A percentile compares a stretch with the other conserved stretches of the same genome.
Evolutionary conservation across 2,329 filamentous ascomycete species (phyloP).

Genomic region (Bipolaris victoriae): DNA sequence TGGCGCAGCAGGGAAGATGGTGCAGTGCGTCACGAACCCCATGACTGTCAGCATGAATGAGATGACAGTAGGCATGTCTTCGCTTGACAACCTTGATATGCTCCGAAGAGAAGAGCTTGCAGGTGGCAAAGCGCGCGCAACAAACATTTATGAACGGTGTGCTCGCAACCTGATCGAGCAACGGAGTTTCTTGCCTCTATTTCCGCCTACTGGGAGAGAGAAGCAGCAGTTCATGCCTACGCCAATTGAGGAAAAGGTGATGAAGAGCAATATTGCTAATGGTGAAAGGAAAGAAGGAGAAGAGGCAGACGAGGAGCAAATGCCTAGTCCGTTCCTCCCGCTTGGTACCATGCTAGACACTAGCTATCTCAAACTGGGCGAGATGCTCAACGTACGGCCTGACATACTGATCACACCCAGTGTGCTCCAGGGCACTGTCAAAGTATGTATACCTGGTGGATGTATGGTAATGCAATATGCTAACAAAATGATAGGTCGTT

Average conservation of each 20-base stretch:
- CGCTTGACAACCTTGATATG: constrained; percentile 84
- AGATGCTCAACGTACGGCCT: constrained; percentile 85
- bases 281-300: constrained; percentile 38
- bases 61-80: constrained; percentile 77
- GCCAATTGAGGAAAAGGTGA: constrained; percentile 53
- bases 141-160: constrained; percentile 72
- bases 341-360: constrained; percentile 80
- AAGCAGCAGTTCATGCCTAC: constrained; percentile 64
- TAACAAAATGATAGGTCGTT: constrained; percentile 68
- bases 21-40: constrained; percentile 83
- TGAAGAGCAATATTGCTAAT: constrained; percentile 57
- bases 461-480: neutral
- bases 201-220: constrained; percentile 75
- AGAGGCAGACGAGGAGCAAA: constrained; percentile 59
- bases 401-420: constrained; percentile 87
- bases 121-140: constrained; percentile 61
- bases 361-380: constrained; percentile 83
- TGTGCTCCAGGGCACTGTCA: constrained; percentile 82
- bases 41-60: constrained; percentile 91
- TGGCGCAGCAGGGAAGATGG: constrained; percentile 65
- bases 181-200: constrained; percentile 87
- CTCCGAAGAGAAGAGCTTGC: constrained; percentile 75
- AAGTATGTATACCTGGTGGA: constrained; percentile 59
- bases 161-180: constrained; percentile 84
- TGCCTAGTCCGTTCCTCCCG: constrained; percentile 41